Conservation (phyloP, 495 filamentous ascomycete genomes). For the Xylaria scruposa region DNA sequence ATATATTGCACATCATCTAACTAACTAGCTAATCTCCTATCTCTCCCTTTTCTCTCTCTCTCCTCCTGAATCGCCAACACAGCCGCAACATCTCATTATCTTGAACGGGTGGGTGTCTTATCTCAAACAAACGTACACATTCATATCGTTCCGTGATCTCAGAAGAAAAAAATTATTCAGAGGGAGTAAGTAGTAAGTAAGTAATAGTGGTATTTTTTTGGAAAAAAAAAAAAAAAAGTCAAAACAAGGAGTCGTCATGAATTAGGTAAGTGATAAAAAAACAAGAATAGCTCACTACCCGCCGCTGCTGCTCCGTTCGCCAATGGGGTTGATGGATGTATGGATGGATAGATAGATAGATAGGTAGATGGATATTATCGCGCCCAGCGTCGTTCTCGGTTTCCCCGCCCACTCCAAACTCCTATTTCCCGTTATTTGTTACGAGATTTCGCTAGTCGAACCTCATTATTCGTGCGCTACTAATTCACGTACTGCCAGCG, state of each 20-base stretch:
- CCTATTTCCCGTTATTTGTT: not conserved
- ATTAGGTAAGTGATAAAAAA: slow-evolving; percentile 15
- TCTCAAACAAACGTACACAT: slow-evolving; percentile 9
- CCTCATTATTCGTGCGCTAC: slow-evolving; percentile 3
- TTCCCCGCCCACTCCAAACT: slow-evolving; percentile 7
- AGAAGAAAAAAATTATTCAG: slow-evolving; percentile 8
- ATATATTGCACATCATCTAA: not conserved
- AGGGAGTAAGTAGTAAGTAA: no score
- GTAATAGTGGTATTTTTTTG: slow-evolving; percentile 1
- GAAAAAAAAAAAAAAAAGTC: not conserved
- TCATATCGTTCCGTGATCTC: slow-evolving; percentile 14
- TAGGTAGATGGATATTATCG: not conserved
- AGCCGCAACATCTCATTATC: slow-evolving; percentile 1
- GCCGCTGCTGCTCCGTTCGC: slow-evolving; percentile 1
- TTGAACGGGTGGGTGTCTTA: not conserved
- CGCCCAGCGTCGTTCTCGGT: slow-evolving; percentile 12
- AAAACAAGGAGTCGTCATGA: slow-evolving; percentile 13
- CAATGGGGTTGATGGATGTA: no score
- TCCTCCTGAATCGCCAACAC: not conserved
- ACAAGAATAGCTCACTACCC: not conserved
- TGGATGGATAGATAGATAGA: not conserved
- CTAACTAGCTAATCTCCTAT: not conserved
- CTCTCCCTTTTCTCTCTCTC: not conserved
- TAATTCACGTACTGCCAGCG: not conserved
- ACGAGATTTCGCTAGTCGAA: not conserved